phyloP scores from a whole-genome alignment of 495 filamentous ascomycete species.

The Xylaria acuta region DNA sequence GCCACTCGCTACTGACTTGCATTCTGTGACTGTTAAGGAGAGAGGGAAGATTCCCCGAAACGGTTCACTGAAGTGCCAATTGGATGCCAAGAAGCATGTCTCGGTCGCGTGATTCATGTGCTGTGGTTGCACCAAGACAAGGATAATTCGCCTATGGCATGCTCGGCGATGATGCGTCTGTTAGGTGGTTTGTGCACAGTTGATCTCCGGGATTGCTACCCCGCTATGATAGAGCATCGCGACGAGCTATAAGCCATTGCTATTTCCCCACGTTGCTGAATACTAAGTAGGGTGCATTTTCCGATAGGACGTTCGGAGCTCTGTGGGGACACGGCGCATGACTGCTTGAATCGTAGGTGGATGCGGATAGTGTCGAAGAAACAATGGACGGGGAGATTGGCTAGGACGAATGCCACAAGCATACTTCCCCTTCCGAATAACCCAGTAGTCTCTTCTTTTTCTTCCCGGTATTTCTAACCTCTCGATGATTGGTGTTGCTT shows the following conservation, averaged over 20 bases:
- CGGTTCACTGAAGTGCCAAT: not conserved
- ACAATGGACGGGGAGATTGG: slow-evolving; percentile 13
- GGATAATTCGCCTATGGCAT: not conserved
- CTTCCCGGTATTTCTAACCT: not conserved
- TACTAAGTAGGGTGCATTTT: slow-evolving; percentile 33
- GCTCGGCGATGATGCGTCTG: slow-evolving; percentile 16
- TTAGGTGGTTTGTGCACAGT: slow-evolving; percentile 22
- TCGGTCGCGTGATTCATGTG: slow-evolving; percentile 15
- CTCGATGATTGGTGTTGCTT: not conserved
- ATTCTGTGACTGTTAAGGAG: not conserved
- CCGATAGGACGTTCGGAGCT: slow-evolving; percentile 32
- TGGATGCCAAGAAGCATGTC: slow-evolving; percentile 6
- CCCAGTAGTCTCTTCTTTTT: slow-evolving; percentile 12
- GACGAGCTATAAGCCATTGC: slow-evolving; percentile 40
- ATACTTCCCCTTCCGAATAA: slow-evolving; percentile 9
- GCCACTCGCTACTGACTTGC: not conserved
- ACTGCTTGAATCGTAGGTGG: slow-evolving; percentile 6
- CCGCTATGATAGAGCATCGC: slow-evolving; percentile 32
- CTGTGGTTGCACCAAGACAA: slow-evolving; percentile 13
- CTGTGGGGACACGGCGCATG: slow-evolving; percentile 29
- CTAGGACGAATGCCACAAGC: not conserved
- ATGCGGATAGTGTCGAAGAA: slow-evolving; percentile 12
- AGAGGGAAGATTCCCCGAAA: not conserved
- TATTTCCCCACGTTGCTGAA: slow-evolving; percentile 45
- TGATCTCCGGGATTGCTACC: slow-evolving; percentile 32